Evolutionary conservation across 2,329 filamentous ascomycete species (phyloP).

Genomic region (Podosphaera aphanis): DNA sequence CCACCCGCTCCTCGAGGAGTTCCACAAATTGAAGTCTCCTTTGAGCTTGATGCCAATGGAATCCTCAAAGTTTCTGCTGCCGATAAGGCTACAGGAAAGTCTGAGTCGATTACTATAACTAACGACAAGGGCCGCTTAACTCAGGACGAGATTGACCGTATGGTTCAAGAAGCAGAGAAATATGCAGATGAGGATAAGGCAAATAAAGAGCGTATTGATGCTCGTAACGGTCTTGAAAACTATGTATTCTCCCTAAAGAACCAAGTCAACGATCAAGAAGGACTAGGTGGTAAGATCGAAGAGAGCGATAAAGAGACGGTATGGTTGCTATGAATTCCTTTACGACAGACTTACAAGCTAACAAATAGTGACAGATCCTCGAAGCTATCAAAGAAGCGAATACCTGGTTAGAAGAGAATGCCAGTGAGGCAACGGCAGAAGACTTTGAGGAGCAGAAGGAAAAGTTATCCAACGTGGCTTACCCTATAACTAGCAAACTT

Average conservation of each 20-base stretch:
- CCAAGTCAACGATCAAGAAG: constrained; percentile 91
- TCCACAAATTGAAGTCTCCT: constrained; percentile 94
- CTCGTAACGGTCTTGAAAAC: constrained; percentile 92
- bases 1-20: constrained; percentile 87
- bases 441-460: constrained; percentile 99
- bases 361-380: constrained; percentile 35
- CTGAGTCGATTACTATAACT: constrained; percentile 93
- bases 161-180: constrained; percentile 96
- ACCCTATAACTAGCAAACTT: constrained; percentile 97
- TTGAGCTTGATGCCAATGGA: constrained; percentile 95
- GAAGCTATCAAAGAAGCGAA: constrained; percentile 92
- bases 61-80: constrained; percentile 89
- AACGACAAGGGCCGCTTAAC: constrained; percentile 98
- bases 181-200: constrained; percentile 99
- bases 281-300: constrained; percentile 92
- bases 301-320: constrained; percentile 95
- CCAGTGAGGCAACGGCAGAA: constrained; percentile 59
- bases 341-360: constrained; percentile 2
- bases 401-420: constrained; percentile 95
- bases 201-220: constrained; percentile 87
- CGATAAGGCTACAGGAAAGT: constrained; percentile 96
- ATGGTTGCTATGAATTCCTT: constrained; percentile 19
- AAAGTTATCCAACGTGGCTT: constrained; percentile 89
- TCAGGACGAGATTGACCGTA: constrained; percentile 94
- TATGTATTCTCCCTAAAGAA: constrained; percentile 98